Conservation (phyloP, 1,284 basidiomycete species). For the Cronartium ribicola region DNA sequence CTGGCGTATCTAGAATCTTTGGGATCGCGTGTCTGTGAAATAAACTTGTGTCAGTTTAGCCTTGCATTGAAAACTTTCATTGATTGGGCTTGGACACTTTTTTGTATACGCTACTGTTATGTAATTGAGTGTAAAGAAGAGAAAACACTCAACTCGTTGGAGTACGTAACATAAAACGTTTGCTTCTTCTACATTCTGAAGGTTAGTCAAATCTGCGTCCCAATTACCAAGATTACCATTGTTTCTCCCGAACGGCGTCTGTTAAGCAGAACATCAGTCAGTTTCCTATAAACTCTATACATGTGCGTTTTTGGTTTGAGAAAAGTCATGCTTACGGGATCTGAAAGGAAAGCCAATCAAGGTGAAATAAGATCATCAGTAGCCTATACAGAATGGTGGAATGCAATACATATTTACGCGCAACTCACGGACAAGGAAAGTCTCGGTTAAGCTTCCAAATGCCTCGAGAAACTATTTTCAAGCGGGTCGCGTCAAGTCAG, state of each 20-base stretch:
- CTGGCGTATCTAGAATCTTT: neutral
- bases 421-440: neutral
- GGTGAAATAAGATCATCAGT: neutral
- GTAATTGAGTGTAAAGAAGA: neutral
- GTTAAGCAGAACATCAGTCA: neutral
- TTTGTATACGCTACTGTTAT: neutral
- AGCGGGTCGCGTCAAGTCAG: no score
- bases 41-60: neutral
- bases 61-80: neutral
- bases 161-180: neutral
- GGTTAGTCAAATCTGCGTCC: neutral
- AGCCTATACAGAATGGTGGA: no score
- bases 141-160: neutral
- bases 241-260: neutral
- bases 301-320: neutral
- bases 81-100: neutral
- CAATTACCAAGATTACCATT: neutral
- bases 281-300: no score
- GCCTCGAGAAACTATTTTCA: neutral
- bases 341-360: neutral
- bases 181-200: neutral
- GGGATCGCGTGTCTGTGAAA: slow-evolving; percentile 1
- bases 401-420: no score
- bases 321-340: neutral
- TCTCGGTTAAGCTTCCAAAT: neutral